Evolutionary conservation across 306 rosid species (phyloP).

Genomic region (Chamaecrista fasciculata): DNA sequence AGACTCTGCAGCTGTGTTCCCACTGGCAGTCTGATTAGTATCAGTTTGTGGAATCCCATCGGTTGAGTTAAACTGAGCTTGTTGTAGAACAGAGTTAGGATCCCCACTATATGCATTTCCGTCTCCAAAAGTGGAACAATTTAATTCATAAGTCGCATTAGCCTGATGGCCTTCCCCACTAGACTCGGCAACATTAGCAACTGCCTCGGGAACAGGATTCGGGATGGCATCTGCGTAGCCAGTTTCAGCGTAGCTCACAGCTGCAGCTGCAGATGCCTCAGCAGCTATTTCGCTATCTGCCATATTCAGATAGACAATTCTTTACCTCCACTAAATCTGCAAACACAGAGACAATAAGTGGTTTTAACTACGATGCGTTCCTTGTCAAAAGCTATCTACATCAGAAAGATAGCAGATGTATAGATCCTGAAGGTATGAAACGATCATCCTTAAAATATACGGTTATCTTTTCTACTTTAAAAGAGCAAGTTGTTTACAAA

Average conservation of each 20-base stretch:
- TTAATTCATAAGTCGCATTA: constrained; percentile 32
- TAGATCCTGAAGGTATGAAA: background rate
- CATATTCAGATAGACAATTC: constrained; percentile 38
- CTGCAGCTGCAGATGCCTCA: constrained; percentile 48
- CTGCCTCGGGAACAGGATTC: constrained; percentile 38
- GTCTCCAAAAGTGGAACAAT: constrained; percentile 44
- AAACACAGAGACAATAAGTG: constrained; percentile 13
- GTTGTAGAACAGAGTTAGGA: constrained; percentile 50
- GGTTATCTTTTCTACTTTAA: too few species aligned
- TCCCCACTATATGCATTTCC: constrained; percentile 42
- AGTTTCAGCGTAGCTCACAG: constrained; percentile 43
- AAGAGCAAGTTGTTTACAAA: too few species aligned
- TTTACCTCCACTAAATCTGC: constrained; percentile 33
- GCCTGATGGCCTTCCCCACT: constrained; percentile 40
- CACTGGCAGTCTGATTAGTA: constrained; percentile 34
- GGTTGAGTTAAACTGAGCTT: constrained; percentile 41
- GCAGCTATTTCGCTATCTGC: constrained; percentile 72
- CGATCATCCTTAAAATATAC: background rate
- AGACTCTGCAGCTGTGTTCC: constrained; percentile 36
- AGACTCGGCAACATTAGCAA: constrained; percentile 32
- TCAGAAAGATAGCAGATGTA: background rate
- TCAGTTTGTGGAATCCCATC: constrained; percentile 41
- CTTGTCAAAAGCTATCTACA: background rate
- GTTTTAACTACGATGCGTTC: background rate
- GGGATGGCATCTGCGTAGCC: constrained; percentile 49